A percentile compares a stretch with the other conserved stretches of the same genome.
phyloP scores from a whole-genome alignment of 257 asterid species.

The Solanum chiquidenum region DNA sequence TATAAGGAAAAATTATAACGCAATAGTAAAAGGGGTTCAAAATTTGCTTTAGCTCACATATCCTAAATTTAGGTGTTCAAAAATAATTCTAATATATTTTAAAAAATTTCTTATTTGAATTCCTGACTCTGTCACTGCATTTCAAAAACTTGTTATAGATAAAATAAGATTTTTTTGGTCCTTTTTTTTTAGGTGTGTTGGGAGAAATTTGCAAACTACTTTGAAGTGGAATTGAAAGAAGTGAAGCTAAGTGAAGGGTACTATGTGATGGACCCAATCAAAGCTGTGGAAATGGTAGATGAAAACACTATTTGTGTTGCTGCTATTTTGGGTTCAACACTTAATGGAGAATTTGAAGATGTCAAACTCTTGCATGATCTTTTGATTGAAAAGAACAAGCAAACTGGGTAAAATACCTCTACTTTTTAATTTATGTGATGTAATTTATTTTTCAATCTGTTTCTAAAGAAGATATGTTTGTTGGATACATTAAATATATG shows the following conservation, averaged over 20 bases:
- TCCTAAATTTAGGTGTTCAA: neutral
- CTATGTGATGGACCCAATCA: constrained; percentile 16
- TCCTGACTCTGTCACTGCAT: neutral
- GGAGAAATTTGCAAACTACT: constrained; percentile 29
- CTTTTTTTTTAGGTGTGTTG: constrained; percentile 18
- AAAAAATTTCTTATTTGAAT: neutral
- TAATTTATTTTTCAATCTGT: neutral
- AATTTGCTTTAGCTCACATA: neutral
- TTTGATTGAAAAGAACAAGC: constrained; percentile 12
- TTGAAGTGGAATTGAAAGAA: constrained; percentile 24
- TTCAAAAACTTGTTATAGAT: neutral
- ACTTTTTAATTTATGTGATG: neutral
- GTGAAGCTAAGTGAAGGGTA: constrained; percentile 18
- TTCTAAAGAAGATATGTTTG: neutral
- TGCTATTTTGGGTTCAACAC: constrained; percentile 26
- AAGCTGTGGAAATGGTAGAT: constrained; percentile 20
- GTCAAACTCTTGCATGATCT: constrained; percentile 18
- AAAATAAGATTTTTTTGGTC: neutral
- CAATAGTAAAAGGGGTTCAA: neutral
- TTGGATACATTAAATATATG: neutral
- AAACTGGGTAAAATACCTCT: constrained; percentile 9
- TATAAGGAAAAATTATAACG: neutral
- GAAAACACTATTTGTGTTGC: constrained; percentile 24
- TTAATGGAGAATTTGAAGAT: constrained; percentile 31
- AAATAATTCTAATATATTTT: neutral